These are phyloP conservation scores for Extremus antarcticus DNA, from an alignment of 495 filamentous ascomycete species.

Conservation along the genomic window DNA sequence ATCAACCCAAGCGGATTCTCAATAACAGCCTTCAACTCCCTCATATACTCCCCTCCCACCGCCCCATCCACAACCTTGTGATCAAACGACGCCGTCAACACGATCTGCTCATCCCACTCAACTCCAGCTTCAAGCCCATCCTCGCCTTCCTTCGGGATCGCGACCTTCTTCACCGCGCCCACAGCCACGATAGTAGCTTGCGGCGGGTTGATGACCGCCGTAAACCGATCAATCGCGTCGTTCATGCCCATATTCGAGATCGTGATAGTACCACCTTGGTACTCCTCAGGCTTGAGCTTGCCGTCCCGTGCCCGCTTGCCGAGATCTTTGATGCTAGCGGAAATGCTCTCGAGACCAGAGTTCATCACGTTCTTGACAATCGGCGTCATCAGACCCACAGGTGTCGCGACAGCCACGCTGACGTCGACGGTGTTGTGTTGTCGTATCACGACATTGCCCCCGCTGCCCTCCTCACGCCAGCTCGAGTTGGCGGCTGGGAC, in stretches of 20 bases:
- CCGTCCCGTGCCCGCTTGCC: slow-evolving; percentile 91
- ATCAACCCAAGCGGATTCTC: slow-evolving; percentile 94
- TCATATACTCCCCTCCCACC: slow-evolving; percentile 94
- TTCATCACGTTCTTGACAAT: slow-evolving; percentile 81
- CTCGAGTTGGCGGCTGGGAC: slow-evolving; percentile 91
- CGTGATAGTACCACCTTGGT: slow-evolving; percentile 97
- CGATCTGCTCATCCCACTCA: slow-evolving; percentile 95
- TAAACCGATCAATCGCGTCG: slow-evolving; percentile 88
- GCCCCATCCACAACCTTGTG: slow-evolving; percentile 92
- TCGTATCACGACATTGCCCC: slow-evolving; percentile 69
- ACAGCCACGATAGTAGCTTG: slow-evolving; percentile 94
- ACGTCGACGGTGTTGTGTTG: slow-evolving; percentile 89
- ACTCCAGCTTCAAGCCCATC: slow-evolving; percentile 58
- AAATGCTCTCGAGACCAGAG: slow-evolving; percentile 79
- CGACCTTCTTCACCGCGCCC: slow-evolving; percentile 88
- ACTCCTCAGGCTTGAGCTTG: slow-evolving; percentile 99
- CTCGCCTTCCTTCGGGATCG: slow-evolving; percentile 72
- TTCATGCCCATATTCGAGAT: slow-evolving; percentile 99
- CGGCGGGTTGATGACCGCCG: slow-evolving; percentile 98
- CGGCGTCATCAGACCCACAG: slow-evolving; percentile 89
- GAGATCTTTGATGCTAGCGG: slow-evolving; percentile 79
- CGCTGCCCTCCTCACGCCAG: slow-evolving; percentile 70
- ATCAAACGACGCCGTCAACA: slow-evolving; percentile 90
- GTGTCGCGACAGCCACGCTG: slow-evolving; percentile 87
- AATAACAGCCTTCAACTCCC: slow-evolving; percentile 90